phyloP scores from a whole-genome alignment of 1,284 basidiomycete species.

The Phellinidium pouzarii region DNA sequence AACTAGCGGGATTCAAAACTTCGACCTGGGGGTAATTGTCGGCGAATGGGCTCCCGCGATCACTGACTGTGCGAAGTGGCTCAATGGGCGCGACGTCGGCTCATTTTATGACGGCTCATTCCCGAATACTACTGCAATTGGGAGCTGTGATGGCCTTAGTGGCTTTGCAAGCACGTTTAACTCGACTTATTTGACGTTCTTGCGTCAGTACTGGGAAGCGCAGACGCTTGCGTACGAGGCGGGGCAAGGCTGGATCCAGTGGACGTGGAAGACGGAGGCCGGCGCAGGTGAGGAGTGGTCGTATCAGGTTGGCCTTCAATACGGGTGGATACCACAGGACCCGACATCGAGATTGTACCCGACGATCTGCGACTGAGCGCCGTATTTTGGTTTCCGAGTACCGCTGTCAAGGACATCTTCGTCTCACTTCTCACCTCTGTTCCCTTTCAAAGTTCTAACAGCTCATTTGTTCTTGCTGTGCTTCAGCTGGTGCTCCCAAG shows the following conservation, averaged over 20 bases:
- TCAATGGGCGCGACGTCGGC: conserved; percentile 64
- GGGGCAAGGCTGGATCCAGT: conserved; percentile 65
- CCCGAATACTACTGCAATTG: conserved; percentile 56
- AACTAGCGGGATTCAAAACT: conserved; percentile 39
- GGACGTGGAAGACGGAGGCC: conserved; percentile 48
- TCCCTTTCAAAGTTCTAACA: no score
- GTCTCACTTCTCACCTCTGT: no score
- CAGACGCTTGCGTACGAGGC: conserved; percentile 65
- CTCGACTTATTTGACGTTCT: conserved; percentile 73
- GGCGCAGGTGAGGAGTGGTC: conserved; percentile 73
- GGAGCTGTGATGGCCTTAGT: conserved; percentile 67
- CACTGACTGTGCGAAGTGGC: conserved; percentile 79
- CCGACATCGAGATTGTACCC: conserved; percentile 45
- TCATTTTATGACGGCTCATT: conserved; percentile 76
- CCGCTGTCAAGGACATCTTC: no score
- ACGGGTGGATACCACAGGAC: conserved; percentile 79
- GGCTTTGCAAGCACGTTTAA: conserved; percentile 71
- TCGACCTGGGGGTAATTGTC: conserved; percentile 69
- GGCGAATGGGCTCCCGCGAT: conserved; percentile 82
- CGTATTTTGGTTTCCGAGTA: no score
- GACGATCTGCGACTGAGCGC: conserved; percentile 35
- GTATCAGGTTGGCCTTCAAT: conserved; percentile 66
- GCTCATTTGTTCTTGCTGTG: no score
- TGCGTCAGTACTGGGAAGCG: conserved; percentile 80
- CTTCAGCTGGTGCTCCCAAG: no score